Evolutionary conservation across 176 grass and related monocot species (phyloP).

Genomic region (Poa annua): DNA sequence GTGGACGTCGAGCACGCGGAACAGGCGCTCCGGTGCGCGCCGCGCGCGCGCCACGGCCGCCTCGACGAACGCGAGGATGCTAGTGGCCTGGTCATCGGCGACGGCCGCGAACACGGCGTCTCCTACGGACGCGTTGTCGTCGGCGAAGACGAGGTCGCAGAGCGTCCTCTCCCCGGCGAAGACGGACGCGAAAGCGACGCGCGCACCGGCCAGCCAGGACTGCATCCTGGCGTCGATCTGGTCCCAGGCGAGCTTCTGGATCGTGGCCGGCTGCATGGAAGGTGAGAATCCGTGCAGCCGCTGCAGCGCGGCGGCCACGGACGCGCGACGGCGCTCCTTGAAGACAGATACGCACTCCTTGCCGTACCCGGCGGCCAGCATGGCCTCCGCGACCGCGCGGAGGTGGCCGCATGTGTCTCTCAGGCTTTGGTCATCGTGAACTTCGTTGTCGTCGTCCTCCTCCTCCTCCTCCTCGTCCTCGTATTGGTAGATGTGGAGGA

Average conservation of each 20-base stretch:
- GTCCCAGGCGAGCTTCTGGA: conserved; percentile 55
- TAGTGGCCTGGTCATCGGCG: conserved; percentile 39
- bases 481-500: neutral
- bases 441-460: neutral
- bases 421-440: neutral
- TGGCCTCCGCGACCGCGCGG: conserved; percentile 43
- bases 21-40: conserved; percentile 59
- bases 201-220: conserved; percentile 51
- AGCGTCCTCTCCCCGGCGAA: conserved; percentile 50
- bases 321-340: conserved; percentile 49
- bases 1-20: conserved; percentile 77
- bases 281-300: conserved; percentile 52
- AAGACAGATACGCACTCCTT: conserved; percentile 72
- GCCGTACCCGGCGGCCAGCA: conserved; percentile 76
- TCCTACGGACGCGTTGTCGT: neutral
- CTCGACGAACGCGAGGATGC: conserved; percentile 51
- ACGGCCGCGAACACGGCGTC: conserved; percentile 60
- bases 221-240: conserved; percentile 51
- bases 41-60: conserved; percentile 40
- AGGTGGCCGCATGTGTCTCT: neutral
- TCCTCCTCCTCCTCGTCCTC: neutral
- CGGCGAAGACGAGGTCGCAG: conserved; percentile 55
- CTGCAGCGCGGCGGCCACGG: conserved; percentile 37
- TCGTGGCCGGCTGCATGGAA: neutral
- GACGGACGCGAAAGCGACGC: conserved; percentile 43